These are phyloP conservation scores for Amanita rubescens DNA, from an alignment of 768 basidiomycete genomes.

Conservation along the genomic window DNA sequence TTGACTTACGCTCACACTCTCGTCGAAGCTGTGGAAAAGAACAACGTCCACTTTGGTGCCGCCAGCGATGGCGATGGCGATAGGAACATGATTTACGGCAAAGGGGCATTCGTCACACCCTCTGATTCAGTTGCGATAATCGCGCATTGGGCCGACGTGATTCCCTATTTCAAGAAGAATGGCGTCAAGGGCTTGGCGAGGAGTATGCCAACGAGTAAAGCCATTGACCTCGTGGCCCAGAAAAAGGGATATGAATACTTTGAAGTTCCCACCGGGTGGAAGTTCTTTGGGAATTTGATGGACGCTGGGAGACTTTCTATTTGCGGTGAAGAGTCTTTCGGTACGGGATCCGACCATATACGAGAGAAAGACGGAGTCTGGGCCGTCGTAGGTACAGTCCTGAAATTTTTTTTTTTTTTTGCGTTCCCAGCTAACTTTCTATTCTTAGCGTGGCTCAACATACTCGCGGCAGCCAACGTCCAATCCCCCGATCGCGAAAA, in stretches of 20 bases:
- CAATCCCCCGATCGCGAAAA: constrained; percentile 67
- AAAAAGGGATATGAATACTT: constrained; percentile 89
- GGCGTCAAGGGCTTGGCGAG: constrained; percentile 95
- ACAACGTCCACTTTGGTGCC: constrained; percentile 87
- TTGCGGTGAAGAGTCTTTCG: constrained; percentile 98
- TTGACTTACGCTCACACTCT: constrained; percentile 93
- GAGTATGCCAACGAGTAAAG: constrained; percentile 96
- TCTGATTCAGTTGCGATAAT: constrained; percentile 98
- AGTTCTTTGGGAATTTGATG: constrained; percentile 99
- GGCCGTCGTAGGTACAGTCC: constrained; percentile 90
- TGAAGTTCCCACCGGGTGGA: constrained; percentile 98
- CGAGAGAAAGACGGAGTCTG: constrained; percentile 99
- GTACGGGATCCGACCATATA: constrained; percentile 99
- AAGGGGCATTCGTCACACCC: constrained; percentile 96
- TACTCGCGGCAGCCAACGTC: constrained; percentile 84
- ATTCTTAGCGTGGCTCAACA: constrained; percentile 86
- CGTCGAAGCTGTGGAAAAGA: constrained; percentile 85
- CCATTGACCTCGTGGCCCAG: constrained; percentile 93
- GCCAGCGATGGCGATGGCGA: constrained; percentile 98
- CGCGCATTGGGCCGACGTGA: constrained; percentile 89
- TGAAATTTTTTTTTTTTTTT: no score
- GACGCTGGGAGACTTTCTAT: constrained; percentile 96
- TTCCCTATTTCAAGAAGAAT: constrained; percentile 84
- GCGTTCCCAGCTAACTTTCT: background rate
- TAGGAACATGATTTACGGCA: constrained; percentile 99